Evolutionary conservation across 1,139 yeast genomes (phyloP).

Genomic region (Yamadazyma taylorii): DNA sequence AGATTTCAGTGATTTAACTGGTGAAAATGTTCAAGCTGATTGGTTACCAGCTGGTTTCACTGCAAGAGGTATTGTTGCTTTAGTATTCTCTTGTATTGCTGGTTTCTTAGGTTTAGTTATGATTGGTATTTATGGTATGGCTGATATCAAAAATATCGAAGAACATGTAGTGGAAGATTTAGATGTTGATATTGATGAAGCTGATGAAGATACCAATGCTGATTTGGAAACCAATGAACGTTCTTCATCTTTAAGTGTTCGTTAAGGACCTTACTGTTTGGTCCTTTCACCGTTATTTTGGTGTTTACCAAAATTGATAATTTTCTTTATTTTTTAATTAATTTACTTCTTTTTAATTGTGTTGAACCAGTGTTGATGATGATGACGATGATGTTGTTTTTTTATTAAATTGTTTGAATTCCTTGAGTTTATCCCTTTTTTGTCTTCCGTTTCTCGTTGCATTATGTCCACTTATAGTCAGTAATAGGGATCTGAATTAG

Average conservation of each 20-base stretch:
- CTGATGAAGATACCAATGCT: constrained; percentile 20
- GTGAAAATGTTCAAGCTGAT: constrained; percentile 54
- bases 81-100: constrained; percentile 53
- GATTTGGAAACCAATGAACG: constrained; percentile 1
- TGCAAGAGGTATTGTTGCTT: constrained; percentile 63
- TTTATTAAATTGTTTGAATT: not conserved
- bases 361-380: too few relatives aligned
- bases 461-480: too few relatives aligned
- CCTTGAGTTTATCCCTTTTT: not conserved
- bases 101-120: constrained; percentile 59
- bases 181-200: constrained; percentile 52
- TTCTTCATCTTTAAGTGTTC: not conserved
- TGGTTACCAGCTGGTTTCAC: constrained; percentile 72
- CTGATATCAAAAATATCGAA: constrained; percentile 63
- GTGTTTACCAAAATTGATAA: too few relatives aligned
- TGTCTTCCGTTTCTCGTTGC: too few relatives aligned
- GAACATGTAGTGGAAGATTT: constrained; percentile 57
- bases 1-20: constrained; percentile 54
- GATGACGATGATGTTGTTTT: too few relatives aligned
- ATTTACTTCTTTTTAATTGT: too few relatives aligned
- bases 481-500: too few relatives aligned
- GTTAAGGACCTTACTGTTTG: not conserved
- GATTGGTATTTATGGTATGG: constrained; percentile 61
- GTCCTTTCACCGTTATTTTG: too few relatives aligned
- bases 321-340: too few relatives aligned